Percentiles rank a stretch among this genome's conserved stretches.
These are phyloP conservation scores for Kodamaea alishanica DNA, from an alignment of 1,139 yeast species.

Conservation along the genomic window DNA sequence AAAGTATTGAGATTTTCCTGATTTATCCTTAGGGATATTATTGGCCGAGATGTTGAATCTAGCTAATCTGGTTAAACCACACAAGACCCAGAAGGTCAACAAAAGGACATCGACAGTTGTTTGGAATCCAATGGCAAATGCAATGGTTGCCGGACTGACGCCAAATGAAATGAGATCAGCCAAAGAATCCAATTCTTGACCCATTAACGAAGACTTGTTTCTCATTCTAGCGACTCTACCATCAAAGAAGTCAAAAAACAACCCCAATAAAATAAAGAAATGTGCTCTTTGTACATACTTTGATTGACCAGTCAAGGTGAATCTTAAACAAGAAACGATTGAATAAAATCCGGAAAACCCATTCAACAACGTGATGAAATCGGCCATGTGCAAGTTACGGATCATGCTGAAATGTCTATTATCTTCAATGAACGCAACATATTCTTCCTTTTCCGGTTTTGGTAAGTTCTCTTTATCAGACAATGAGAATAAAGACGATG, in stretches of 20 bases:
- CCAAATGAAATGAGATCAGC: conserved; percentile 94
- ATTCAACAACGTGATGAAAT: conserved; percentile 86
- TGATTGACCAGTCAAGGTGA: conserved; percentile 60
- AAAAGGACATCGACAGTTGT: conserved; percentile 75
- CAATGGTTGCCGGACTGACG: conserved; percentile 90
- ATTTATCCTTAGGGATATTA: conserved; percentile 81
- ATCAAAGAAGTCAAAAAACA: conserved; percentile 92
- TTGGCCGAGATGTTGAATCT: conserved; percentile 93
- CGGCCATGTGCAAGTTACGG: conserved; percentile 89
- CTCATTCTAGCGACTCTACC: conserved; percentile 96
- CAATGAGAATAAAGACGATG: conserved; percentile 31
- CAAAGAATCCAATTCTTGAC: conserved; percentile 93
- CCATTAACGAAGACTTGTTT: conserved; percentile 89
- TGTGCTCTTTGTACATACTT: conserved; percentile 87
- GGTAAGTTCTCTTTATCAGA: conserved; percentile 35
- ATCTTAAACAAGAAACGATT: conserved; percentile 79
- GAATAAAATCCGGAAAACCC: conserved; percentile 90
- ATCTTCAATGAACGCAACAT: conserved; percentile 74
- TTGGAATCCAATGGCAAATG: conserved; percentile 86
- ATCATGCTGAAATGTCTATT: conserved; percentile 73
- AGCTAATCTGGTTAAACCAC: conserved; percentile 92
- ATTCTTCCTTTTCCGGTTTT: conserved; percentile 71
- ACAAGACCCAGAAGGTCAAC: conserved; percentile 80
- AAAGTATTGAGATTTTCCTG: conserved; percentile 77
- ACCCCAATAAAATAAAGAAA: conserved; percentile 80